Conservation (phyloP, 768 basidiomycete genomes). For the Termitomyces sp. region DNA sequence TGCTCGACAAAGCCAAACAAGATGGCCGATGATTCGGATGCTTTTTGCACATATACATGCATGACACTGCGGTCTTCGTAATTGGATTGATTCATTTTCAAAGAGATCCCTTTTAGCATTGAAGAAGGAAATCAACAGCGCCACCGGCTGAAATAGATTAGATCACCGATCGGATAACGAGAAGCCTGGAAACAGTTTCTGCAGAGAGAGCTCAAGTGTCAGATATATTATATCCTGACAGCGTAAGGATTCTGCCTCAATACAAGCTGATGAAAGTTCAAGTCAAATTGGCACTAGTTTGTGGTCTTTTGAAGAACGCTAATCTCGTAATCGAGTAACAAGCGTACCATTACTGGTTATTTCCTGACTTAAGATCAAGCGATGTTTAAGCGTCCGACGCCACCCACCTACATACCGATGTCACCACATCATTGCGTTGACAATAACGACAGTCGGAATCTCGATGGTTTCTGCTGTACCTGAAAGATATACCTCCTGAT, state of each 20-base stretch:
- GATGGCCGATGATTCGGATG: not conserved
- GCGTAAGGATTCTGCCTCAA: not conserved
- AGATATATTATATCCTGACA: not conserved
- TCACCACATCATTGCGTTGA: not conserved
- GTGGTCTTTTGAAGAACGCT: not conserved
- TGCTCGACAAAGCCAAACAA: not conserved
- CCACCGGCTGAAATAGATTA: not conserved
- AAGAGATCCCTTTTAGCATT: not conserved
- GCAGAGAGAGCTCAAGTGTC: not conserved
- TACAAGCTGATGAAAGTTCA: too few relatives aligned
- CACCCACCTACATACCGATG: not conserved
- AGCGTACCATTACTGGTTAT: not conserved
- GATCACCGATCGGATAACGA: not conserved
- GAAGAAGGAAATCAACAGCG: not conserved
- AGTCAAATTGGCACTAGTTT: not conserved
- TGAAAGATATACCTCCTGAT: not conserved
- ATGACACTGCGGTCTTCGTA: not conserved
- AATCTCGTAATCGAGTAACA: not conserved
- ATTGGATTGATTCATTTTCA: not conserved
- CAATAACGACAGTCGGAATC: not conserved
- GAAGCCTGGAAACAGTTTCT: too few relatives aligned
- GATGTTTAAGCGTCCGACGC: not conserved
- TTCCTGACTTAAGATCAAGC: not conserved
- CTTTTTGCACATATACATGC: not conserved
- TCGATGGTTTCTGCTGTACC: not conserved